Evolutionary conservation across 495 filamentous ascomycete species (phyloP).

Genomic region (Aspergillus baeticus): DNA sequence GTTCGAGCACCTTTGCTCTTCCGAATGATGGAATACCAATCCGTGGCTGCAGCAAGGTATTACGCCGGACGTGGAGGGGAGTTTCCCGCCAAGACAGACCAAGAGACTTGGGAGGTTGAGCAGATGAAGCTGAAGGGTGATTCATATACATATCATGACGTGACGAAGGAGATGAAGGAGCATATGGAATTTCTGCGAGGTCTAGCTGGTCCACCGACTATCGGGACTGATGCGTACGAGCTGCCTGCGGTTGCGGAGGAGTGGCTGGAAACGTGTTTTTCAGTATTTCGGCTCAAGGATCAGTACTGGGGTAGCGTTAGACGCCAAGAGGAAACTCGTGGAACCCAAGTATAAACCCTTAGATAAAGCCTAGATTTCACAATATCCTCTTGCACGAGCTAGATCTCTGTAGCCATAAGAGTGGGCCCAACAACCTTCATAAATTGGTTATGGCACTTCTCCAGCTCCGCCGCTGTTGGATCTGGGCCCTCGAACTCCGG

Average conservation of each 20-base stretch:
- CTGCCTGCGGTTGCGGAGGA: slow-evolving; percentile 39
- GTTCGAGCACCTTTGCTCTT: slow-evolving; percentile 49
- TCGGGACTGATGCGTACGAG: slow-evolving; percentile 33
- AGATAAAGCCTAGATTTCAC: background rate
- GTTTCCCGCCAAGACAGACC: slow-evolving; percentile 35
- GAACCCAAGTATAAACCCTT: background rate
- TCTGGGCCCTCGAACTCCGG: background rate
- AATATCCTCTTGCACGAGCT: background rate
- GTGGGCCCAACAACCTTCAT: background rate
- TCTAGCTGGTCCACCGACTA: slow-evolving; percentile 40
- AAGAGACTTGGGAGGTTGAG: slow-evolving; percentile 46
- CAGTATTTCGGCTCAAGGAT: slow-evolving; percentile 23
- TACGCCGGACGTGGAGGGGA: slow-evolving; percentile 37
- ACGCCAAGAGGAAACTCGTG: background rate
- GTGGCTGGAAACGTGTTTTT: slow-evolving; percentile 30
- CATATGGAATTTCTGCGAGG: slow-evolving; percentile 44
- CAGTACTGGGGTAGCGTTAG: slow-evolving; percentile 19
- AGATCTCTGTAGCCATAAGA: background rate
- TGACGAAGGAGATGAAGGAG: slow-evolving; percentile 48
- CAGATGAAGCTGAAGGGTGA: slow-evolving; percentile 42
- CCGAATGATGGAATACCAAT: slow-evolving; percentile 53
- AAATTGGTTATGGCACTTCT: background rate
- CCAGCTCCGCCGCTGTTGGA: background rate
- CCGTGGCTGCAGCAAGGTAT: slow-evolving; percentile 47
- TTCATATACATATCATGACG: slow-evolving; percentile 38